Conservation (phyloP, 1,284 basidiomycete species). For the Tylopilus sp. region DNA sequence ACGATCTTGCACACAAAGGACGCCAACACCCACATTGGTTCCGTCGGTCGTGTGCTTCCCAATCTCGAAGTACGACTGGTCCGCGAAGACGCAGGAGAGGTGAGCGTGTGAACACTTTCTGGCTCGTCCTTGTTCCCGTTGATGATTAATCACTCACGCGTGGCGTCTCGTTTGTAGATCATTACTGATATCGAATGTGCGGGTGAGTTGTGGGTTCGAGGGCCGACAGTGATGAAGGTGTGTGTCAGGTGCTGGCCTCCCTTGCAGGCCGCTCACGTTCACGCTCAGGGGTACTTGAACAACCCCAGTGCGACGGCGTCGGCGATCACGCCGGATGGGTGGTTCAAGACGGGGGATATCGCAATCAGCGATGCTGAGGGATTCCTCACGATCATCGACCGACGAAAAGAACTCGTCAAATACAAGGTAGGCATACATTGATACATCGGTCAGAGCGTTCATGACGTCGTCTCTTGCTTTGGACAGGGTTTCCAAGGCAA, state of each 20-base stretch:
- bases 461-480: background rate
- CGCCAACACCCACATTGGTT: conserved; percentile 49
- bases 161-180: conserved; percentile 11
- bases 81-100: conserved; percentile 50
- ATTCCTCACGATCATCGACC: conserved; percentile 61
- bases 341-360: conserved; percentile 86
- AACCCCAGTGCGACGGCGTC: conserved; percentile 63
- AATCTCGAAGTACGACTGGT: conserved; percentile 79
- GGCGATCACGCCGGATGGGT: conserved; percentile 66
- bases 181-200: conserved; percentile 27
- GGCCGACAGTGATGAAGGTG: conserved; percentile 78
- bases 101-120: conserved; percentile 11
- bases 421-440: conserved; percentile 51
- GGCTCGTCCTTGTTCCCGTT: background rate
- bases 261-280: background rate
- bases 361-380: conserved; percentile 61
- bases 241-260: conserved; percentile 16
- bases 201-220: conserved; percentile 81
- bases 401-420: conserved; percentile 82
- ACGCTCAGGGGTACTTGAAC: conserved; percentile 57
- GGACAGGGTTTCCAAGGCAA: conserved; percentile 58
- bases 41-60: conserved; percentile 71
- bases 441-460: background rate
- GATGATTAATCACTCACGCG: background rate
- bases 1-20: conserved; percentile 44